Conservation (phyloP, 2,329 filamentous ascomycete species). For the Trichophyton rubrum region DNA sequence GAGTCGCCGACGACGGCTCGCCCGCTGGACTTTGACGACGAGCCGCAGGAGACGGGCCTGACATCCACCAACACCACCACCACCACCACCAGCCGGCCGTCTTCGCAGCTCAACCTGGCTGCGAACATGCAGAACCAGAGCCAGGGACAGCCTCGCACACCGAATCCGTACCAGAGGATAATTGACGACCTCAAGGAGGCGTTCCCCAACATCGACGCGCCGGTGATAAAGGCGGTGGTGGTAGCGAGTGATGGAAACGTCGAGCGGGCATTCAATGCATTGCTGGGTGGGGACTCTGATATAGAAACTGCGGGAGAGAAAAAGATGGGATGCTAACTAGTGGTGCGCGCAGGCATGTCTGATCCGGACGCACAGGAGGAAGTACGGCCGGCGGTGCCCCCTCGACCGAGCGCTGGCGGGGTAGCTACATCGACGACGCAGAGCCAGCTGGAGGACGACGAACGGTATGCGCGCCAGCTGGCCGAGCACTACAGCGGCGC, state of each 20-base stretch:
- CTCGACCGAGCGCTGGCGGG: slow-evolving; percentile 51
- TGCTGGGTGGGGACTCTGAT: slow-evolving; percentile 49
- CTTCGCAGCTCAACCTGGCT: slow-evolving; percentile 16
- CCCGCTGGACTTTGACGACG: slow-evolving; percentile 45
- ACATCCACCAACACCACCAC: slow-evolving; percentile 19
- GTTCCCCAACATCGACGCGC: slow-evolving; percentile 68
- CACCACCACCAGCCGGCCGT: slow-evolving; percentile 20
- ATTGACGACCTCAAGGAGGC: slow-evolving; percentile 84
- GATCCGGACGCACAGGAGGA: slow-evolving; percentile 60
- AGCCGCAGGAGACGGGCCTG: slow-evolving; percentile 32
- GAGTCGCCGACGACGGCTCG: slow-evolving; percentile 46
- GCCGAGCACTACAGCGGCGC: slow-evolving; percentile 69
- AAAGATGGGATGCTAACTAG: not conserved
- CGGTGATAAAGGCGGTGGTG: slow-evolving; percentile 78
- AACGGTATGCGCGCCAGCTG: slow-evolving; percentile 80
- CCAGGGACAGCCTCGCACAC: slow-evolving; percentile 41
- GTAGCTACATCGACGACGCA: slow-evolving; percentile 44
- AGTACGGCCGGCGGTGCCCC: slow-evolving; percentile 57
- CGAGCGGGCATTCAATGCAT: slow-evolving; percentile 88
- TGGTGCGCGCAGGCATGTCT: slow-evolving; percentile 49
- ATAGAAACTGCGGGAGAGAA: too few species aligned
- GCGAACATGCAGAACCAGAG: slow-evolving; percentile 60
- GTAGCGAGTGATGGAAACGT: slow-evolving; percentile 74
- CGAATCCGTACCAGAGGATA: slow-evolving; percentile 71
- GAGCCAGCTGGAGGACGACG: slow-evolving; percentile 79